Evolutionary conservation across 305 asterid genomes (phyloP).

Genomic region (Fraxinus dipetala): DNA sequence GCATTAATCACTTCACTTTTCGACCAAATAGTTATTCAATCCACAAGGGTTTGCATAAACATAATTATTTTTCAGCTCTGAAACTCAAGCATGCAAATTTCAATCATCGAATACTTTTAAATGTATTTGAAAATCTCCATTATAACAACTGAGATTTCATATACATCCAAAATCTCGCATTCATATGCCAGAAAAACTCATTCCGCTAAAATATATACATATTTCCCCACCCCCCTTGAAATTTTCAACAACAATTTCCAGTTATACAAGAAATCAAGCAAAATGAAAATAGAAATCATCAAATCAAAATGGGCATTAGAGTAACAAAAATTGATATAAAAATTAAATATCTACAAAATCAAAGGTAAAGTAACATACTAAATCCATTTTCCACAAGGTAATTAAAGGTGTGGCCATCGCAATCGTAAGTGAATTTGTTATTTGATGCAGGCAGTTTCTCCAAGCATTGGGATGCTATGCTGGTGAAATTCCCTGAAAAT

Average conservation of each 20-base stretch:
- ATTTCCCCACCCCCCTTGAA: not conserved
- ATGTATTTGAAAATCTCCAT: not conserved
- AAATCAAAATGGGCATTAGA: conserved; percentile 32
- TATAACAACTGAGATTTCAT: not conserved
- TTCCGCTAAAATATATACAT: not conserved
- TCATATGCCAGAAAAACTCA: not conserved
- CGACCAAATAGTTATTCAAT: no score
- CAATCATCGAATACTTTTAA: not conserved
- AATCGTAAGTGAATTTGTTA: conserved; percentile 28
- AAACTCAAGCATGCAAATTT: not conserved
- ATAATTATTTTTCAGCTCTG: not conserved
- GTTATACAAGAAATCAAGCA: not conserved
- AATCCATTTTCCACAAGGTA: conserved; percentile 66
- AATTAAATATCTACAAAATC: not conserved
- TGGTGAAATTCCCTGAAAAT: conserved; percentile 44
- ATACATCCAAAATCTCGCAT: not conserved
- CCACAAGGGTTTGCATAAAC: not conserved
- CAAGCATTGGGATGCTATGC: conserved; percentile 63
- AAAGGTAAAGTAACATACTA: conserved; percentile 35
- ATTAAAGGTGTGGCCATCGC: conserved; percentile 74
- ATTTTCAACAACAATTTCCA: not conserved
- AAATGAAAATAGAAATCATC: not conserved
- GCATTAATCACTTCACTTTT: no score
- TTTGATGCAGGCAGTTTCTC: conserved; percentile 64
- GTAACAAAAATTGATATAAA: not conserved